Conservation (phyloP, 495 filamentous ascomycete genomes). For the Penicillium maclennaniae region DNA sequence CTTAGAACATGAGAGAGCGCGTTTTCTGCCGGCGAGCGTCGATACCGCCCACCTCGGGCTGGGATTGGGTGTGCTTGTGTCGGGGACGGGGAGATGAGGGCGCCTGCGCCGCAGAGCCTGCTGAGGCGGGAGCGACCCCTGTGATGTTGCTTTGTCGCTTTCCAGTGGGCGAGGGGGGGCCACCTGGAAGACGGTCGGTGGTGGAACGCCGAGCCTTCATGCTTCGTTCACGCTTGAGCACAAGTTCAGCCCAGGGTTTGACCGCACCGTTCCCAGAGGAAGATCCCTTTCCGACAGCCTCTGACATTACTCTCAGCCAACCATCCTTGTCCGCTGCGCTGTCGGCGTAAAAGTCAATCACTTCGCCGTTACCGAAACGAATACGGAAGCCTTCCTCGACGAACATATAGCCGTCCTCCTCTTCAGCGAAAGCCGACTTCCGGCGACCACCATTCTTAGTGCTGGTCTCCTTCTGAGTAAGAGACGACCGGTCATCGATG, state of each 20-base stretch:
- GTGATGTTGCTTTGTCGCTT: slow-evolving; percentile 22
- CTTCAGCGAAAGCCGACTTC: slow-evolving; percentile 93
- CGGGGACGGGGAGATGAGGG: slow-evolving; percentile 28
- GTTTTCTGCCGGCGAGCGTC: slow-evolving; percentile 44
- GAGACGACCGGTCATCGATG: slow-evolving; percentile 84
- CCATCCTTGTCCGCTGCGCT: slow-evolving; percentile 77
- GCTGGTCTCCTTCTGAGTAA: slow-evolving; percentile 74
- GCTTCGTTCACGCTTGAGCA: slow-evolving; percentile 54
- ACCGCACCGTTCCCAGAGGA: slow-evolving; percentile 37
- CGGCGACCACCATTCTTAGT: slow-evolving; percentile 73
- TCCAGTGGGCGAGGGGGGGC: slow-evolving; percentile 21
- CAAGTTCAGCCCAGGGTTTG: slow-evolving; percentile 76
- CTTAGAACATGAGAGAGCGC: slow-evolving; percentile 43
- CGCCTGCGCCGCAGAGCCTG: slow-evolving; percentile 26
- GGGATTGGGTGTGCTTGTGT: slow-evolving; percentile 44
- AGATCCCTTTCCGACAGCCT: slow-evolving; percentile 71
- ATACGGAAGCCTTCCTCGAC: slow-evolving; percentile 99
- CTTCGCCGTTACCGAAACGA: slow-evolving; percentile 94
- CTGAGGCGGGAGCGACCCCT: slow-evolving; percentile 28
- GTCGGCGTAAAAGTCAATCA: slow-evolving; percentile 98
- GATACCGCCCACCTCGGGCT: slow-evolving; percentile 37
- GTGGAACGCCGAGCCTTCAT: slow-evolving; percentile 35
- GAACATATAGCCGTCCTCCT: slow-evolving; percentile 99
- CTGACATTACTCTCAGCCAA: slow-evolving; percentile 89
- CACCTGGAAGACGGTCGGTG: slow-evolving; percentile 21